Conservation (phyloP, 371 early-diverging fungal genomes). For the Aphelidium insulamus region DNA sequence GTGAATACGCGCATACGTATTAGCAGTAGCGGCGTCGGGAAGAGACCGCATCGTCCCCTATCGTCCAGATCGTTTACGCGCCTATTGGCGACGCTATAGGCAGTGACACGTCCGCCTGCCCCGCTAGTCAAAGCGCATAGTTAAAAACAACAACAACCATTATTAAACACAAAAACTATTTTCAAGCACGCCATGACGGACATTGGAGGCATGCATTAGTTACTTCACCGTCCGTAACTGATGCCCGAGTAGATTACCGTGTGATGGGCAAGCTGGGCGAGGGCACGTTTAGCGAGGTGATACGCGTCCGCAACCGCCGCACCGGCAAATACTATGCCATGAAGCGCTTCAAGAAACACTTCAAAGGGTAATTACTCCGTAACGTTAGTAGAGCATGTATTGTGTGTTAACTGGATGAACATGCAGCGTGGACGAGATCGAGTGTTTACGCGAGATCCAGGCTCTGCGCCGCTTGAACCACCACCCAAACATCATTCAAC, state of each 20-base stretch:
- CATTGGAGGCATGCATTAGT: too few species aligned
- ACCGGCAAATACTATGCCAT: conserved; percentile 22
- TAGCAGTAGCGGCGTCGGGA: too few species aligned
- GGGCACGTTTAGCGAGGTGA: conserved; percentile 29
- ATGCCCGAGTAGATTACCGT: conserved; percentile 22
- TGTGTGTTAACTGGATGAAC: neutral
- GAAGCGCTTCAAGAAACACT: conserved; percentile 28
- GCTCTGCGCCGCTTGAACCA: conserved; percentile 21
- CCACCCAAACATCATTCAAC: conserved; percentile 28
- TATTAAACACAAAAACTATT: too few species aligned
- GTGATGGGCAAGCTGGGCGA: conserved; percentile 25
- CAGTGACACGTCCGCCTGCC: too few species aligned
- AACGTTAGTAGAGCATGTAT: neutral
- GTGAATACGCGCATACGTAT: too few species aligned
- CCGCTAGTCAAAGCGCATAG: too few species aligned
- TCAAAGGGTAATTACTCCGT: conserved; percentile 12
- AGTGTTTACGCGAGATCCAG: conserved; percentile 25
- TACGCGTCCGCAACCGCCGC: conserved; percentile 21
- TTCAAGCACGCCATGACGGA: too few species aligned
- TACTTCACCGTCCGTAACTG: too few species aligned
- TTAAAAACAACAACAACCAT: too few species aligned
- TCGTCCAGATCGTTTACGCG: too few species aligned
- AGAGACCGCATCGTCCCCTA: too few species aligned
- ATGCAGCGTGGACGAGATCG: conserved; percentile 18
- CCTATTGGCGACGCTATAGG: too few species aligned